Conservation (phyloP, 352 stramenopile genomes). For the Phytophthora cajani region DNA sequence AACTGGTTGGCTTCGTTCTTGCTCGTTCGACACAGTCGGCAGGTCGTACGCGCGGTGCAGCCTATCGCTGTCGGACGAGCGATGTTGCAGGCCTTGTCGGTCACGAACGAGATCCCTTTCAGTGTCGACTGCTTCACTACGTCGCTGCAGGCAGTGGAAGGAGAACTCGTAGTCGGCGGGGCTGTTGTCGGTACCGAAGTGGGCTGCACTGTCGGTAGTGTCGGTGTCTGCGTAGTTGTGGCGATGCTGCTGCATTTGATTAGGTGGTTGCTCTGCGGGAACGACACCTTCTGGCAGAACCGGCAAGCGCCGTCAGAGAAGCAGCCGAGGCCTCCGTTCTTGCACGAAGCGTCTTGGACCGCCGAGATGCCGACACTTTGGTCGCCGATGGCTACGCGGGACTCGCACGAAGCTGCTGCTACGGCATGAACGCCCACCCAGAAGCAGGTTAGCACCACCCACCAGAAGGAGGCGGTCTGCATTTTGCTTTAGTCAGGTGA, state of each 20-base stretch:
- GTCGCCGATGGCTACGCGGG: slow-evolving; percentile 28
- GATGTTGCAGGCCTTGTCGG: slow-evolving; percentile 36
- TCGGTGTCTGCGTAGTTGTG: background rate
- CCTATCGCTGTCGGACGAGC: slow-evolving; percentile 23
- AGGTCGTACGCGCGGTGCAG: slow-evolving; percentile 45
- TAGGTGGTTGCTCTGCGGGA: slow-evolving; percentile 29
- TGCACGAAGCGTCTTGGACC: slow-evolving; percentile 33
- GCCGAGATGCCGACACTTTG: slow-evolving; percentile 35
- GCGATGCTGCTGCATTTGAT: slow-evolving; percentile 13
- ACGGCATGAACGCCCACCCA: background rate
- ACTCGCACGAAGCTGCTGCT: slow-evolving; percentile 8
- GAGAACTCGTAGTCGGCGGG: background rate
- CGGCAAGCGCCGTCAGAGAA: slow-evolving; percentile 36
- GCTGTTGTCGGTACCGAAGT: slow-evolving; percentile 2
- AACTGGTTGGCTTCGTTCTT: slow-evolving; percentile 65
- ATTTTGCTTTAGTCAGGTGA: slow-evolving; percentile 7
- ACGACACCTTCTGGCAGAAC: slow-evolving; percentile 36
- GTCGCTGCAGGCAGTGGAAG: slow-evolving; percentile 16
- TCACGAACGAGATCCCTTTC: slow-evolving; percentile 42
- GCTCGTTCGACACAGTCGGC: slow-evolving; percentile 49
- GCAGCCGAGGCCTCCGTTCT: slow-evolving; percentile 36
- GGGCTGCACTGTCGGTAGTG: background rate
- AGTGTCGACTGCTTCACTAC: slow-evolving; percentile 32
- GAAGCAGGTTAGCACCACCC: slow-evolving; percentile 7
- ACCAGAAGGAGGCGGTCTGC: slow-evolving; percentile 8